Conservation (phyloP, 768 basidiomycete genomes). For the Mycena belliarum region DNA sequence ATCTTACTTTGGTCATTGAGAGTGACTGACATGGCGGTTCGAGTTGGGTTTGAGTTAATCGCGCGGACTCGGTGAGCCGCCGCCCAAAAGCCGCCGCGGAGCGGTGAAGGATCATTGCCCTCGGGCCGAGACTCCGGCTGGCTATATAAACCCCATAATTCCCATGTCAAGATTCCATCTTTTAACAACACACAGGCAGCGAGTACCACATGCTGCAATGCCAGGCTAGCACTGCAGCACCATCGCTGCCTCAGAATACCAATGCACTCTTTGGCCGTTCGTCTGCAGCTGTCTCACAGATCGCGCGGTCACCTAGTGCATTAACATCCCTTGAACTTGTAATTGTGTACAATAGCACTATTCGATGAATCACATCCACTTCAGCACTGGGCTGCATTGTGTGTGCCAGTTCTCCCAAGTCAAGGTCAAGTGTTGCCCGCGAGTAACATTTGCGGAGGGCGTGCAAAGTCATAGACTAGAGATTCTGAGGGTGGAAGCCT, state of each 20-base stretch:
- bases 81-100: no score
- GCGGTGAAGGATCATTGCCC: not conserved
- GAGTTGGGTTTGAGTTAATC: no score
- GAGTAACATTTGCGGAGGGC: no score
- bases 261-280: conserved; percentile 66
- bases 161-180: conserved; percentile 39
- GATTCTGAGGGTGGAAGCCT: no score
- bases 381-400: no score
- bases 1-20: conserved; percentile 57
- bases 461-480: no score
- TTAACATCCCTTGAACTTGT: conserved; percentile 34
- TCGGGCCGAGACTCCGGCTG: not conserved
- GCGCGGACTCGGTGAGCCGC: no score
- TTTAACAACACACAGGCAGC: conserved; percentile 66
- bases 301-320: conserved; percentile 67
- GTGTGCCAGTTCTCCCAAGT: no score
- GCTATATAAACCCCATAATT: not conserved
- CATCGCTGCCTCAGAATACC: conserved; percentile 57
- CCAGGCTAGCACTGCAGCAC: conserved; percentile 48
- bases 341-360: no score
- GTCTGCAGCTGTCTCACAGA: conserved; percentile 43
- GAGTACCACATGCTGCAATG: conserved; percentile 57
- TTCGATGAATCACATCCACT: no score
- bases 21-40: conserved; percentile 6
- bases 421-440: no score